Percentiles rank a stretch among this genome's conserved stretches.
These are phyloP conservation scores for Collybiopsis luxurians DNA, from an alignment of 768 basidiomycete genomes.

Conservation along the genomic window DNA sequence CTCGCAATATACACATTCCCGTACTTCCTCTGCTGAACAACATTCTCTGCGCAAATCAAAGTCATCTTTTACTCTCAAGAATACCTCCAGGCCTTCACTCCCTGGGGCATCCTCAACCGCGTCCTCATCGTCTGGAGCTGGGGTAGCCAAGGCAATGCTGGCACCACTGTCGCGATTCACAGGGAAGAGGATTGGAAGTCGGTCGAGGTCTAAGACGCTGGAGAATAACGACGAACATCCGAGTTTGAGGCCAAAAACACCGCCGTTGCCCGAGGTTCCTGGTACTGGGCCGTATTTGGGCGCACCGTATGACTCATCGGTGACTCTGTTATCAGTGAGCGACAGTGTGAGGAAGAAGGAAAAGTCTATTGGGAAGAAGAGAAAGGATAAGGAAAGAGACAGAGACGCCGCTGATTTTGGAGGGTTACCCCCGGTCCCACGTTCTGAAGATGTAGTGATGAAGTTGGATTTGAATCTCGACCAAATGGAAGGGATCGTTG, in stretches of 20 bases:
- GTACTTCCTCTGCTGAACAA: not conserved
- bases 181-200: conserved; percentile 1
- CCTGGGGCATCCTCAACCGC: not conserved
- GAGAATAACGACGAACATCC: not conserved
- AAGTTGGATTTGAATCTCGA: conserved; percentile 67
- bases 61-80: not conserved
- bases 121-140: not conserved
- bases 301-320: too few relatives aligned
- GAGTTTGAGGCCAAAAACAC: conserved; percentile 1
- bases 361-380: conserved; percentile 20
- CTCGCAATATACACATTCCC: not conserved
- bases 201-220: not conserved
- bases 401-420: conserved; percentile 10
- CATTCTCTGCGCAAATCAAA: not conserved
- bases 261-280: not conserved
- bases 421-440: conserved; percentile 26
- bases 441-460: conserved; percentile 33
- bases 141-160: not conserved
- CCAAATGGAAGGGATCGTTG: conserved; percentile 81
- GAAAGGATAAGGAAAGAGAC: conserved; percentile 22
- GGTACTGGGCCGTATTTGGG: too few relatives aligned
- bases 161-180: not conserved
- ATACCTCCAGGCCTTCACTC: not conserved
- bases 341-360: not conserved
- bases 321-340: not conserved